Percentiles rank a stretch among this genome's conserved stretches.
These are phyloP conservation scores for Aspergillus sojae DNA, from an alignment of 2,329 filamentous ascomycete genomes.

Conservation along the genomic window DNA sequence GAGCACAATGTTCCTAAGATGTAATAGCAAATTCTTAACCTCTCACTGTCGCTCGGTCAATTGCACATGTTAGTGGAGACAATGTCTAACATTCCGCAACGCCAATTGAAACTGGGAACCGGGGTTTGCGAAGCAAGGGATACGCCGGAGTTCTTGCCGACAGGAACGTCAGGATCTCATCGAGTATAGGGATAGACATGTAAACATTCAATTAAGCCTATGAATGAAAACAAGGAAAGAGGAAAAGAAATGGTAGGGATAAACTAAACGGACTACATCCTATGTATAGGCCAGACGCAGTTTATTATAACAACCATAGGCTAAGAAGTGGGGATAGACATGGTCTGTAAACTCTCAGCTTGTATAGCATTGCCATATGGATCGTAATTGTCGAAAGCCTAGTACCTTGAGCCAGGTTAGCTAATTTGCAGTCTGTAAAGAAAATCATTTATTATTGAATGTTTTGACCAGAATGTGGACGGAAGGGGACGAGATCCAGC, in stretches of 20 bases:
- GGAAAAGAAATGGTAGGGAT: neutral
- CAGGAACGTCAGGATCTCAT: neutral
- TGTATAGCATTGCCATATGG: too few relatives aligned
- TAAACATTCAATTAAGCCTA: neutral
- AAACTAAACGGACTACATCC: neutral
- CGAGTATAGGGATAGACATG: neutral
- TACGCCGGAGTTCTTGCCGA: neutral
- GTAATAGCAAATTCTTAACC: neutral
- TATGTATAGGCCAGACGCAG: neutral
- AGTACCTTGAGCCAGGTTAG: neutral
- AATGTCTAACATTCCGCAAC: neutral
- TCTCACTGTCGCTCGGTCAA: too few relatives aligned
- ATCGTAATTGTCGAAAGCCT: neutral
- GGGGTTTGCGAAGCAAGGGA: neutral
- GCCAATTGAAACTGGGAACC: neutral
- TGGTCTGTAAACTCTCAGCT: neutral
- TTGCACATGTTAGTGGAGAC: neutral
- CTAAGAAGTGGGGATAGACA: neutral
- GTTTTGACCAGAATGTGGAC: neutral
- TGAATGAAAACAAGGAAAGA: neutral
- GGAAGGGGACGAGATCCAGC: neutral
- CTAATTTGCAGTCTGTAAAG: neutral
- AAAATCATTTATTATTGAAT: neutral
- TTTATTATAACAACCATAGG: neutral
- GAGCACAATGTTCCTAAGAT: neutral